Base-by-base conservation (phyloP, 345 rosid genomes). In the Abelmoschus esculentus region DNA sequence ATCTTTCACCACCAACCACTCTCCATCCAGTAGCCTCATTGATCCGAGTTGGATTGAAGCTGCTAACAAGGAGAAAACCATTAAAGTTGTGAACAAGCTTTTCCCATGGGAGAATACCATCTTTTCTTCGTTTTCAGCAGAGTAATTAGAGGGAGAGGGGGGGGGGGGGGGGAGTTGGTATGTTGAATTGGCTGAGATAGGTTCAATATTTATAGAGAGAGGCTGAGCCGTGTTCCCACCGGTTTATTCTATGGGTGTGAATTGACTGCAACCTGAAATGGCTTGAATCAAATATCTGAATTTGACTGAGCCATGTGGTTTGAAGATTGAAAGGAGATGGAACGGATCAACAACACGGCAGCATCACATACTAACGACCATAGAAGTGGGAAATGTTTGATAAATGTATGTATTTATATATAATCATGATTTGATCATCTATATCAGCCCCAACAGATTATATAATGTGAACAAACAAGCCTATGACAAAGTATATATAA, bases 341-440 rank as follows among this genome's bases (percentile, higher is more conserved):
- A 76, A 76, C 70, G 19, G 66, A 72, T 76, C 73, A 76, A 76
- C 66, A 9, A 72, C 79, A 61, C 76, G 75, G 73, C 28, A 29
- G 42, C 57, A 15, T 66, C 57, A 49, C 32, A 11, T 10, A 8
- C 22, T 1, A 44, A 42, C 52, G n/a, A 22, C 47, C 70, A 9
- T 66, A 29, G 29, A 66, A 49, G 26, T 15, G 57, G 70, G 57
- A 18, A 66, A 28, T 54, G 57, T 31, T 54, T 6, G 22, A 15
- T 7, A 5, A 22, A 47, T 47, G 28, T 7, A 7, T n/a, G 47
- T 28, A n/a, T 49, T 49, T 47, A 22, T 22, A 44, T 40, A 5
- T 64, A 15, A 3, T 44, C 26, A 10, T 13, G 54, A 54, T 44
- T 64, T 44, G 52, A 18, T 40, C 31, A 63, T 63, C 28, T 40